phyloP scores from a whole-genome alignment of 768 basidiomycete genomes.

The Amanita thiersii region DNA sequence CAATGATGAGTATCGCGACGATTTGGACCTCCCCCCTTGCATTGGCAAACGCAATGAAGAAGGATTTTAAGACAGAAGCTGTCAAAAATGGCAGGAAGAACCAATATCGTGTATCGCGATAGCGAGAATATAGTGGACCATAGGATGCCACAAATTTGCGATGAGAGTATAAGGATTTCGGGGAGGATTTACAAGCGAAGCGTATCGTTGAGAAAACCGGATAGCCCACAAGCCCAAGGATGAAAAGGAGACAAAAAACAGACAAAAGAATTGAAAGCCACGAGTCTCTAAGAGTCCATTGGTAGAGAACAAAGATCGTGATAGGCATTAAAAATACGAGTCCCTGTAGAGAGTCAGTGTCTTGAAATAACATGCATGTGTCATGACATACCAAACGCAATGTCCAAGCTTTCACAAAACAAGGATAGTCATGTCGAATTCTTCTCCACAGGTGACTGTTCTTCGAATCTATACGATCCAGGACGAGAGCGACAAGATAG shows the following conservation, averaged over 20 bases:
- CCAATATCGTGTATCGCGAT: slow-evolving; percentile 59
- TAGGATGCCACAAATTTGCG: slow-evolving; percentile 29
- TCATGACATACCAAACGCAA: slow-evolving; percentile 52
- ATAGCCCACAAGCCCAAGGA: slow-evolving; percentile 41
- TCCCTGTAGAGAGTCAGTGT: slow-evolving; percentile 27
- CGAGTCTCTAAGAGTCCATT: slow-evolving; percentile 88
- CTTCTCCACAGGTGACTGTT: slow-evolving; percentile 9
- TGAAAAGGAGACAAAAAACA: slow-evolving; percentile 51
- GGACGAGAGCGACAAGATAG: slow-evolving; percentile 32
- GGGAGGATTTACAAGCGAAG: slow-evolving; percentile 23
- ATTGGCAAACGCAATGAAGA: slow-evolving; percentile 64
- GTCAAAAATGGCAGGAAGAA: slow-evolving; percentile 52
- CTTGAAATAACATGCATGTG: slow-evolving; percentile 3
- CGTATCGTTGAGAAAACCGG: slow-evolving; percentile 42
- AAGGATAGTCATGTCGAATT: slow-evolving; percentile 25
- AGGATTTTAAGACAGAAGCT: slow-evolving; percentile 56
- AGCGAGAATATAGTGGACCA: slow-evolving; percentile 59
- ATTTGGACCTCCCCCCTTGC: slow-evolving; percentile 60
- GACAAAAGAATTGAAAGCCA: slow-evolving; percentile 81
- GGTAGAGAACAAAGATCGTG: slow-evolving; percentile 73
- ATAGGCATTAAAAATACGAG: slow-evolving; percentile 64
- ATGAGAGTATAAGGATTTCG: slow-evolving; percentile 23
- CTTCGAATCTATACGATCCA: slow-evolving; percentile 16
- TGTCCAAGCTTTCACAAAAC: slow-evolving; percentile 51
- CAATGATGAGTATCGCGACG: slow-evolving; percentile 56